These are phyloP conservation scores for Syncephalastrum sp. DNA, from an alignment of 371 early-diverging fungal species.

Conservation along the genomic window DNA sequence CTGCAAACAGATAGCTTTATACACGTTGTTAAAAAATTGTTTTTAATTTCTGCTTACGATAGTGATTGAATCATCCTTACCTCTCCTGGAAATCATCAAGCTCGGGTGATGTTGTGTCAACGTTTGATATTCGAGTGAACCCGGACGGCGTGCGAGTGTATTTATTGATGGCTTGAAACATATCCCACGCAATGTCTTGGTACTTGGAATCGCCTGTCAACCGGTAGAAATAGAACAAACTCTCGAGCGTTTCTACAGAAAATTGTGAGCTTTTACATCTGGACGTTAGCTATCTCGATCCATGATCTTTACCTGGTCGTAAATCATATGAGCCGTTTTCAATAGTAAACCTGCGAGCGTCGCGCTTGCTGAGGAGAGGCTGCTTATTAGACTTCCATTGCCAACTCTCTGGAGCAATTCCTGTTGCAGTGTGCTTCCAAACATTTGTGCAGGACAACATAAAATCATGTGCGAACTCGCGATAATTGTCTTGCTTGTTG, in stretches of 20 bases:
- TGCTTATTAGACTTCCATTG: slow-evolving; percentile 20
- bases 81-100: slow-evolving; percentile 46
- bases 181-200: slow-evolving; percentile 60
- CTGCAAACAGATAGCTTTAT: slow-evolving; percentile 76
- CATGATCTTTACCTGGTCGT: slow-evolving; percentile 45
- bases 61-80: slow-evolving; percentile 8
- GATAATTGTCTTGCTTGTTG: slow-evolving; percentile 10
- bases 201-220: slow-evolving; percentile 65
- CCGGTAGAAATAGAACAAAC: slow-evolving; percentile 70
- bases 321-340: slow-evolving; percentile 38
- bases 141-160: slow-evolving; percentile 52
- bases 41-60: too few species aligned
- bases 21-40: too few species aligned
- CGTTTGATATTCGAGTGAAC: slow-evolving; percentile 55
- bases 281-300: neutral
- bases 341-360: slow-evolving; percentile 12
- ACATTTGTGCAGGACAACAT: slow-evolving; percentile 27
- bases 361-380: slow-evolving; percentile 2
- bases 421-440: slow-evolving; percentile 27
- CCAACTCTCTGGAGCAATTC: slow-evolving; percentile 38
- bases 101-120: slow-evolving; percentile 30
- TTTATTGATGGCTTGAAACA: slow-evolving; percentile 60
- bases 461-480: slow-evolving; percentile 25
- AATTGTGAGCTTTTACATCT: neutral
- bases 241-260: slow-evolving; percentile 68